These are phyloP conservation scores for Haberlea rhodopensis DNA, from an alignment of 257 asterid genomes.

Conservation along the genomic window DNA sequence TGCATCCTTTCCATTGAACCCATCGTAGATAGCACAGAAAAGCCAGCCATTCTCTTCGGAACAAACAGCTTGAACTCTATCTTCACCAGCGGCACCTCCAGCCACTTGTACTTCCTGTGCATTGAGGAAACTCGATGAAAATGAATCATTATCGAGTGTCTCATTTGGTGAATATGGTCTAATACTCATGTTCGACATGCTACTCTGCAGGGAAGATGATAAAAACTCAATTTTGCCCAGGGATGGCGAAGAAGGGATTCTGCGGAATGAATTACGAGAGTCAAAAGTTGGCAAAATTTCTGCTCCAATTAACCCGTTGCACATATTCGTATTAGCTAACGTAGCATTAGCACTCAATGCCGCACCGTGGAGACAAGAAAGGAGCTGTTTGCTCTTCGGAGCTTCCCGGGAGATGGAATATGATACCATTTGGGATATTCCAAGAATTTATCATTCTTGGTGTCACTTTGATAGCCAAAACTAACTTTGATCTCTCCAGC, in stretches of 20 bases:
- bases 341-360: slow-evolving; percentile 92
- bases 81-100: slow-evolving; percentile 99
- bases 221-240: slow-evolving; percentile 58
- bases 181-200: slow-evolving; percentile 69
- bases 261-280: slow-evolving; percentile 85
- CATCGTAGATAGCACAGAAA: slow-evolving; percentile 83
- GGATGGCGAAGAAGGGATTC: slow-evolving; percentile 74
- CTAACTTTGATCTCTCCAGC: slow-evolving; percentile 69
- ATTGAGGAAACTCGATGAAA: slow-evolving; percentile 61
- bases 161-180: slow-evolving; percentile 78
- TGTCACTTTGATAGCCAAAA: slow-evolving; percentile 75
- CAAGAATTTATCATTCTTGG: slow-evolving; percentile 33
- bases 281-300: slow-evolving; percentile 84
- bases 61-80: slow-evolving; percentile 94
- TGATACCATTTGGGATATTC: slow-evolving; percentile 47
- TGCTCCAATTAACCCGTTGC: slow-evolving; percentile 84
- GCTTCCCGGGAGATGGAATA: slow-evolving; percentile 50
- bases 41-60: slow-evolving; percentile 96
- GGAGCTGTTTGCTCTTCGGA: slow-evolving; percentile 57
- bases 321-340: slow-evolving; percentile 85
- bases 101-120: slow-evolving; percentile 76
- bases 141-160: slow-evolving; percentile 47
- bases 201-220: slow-evolving; percentile 76
- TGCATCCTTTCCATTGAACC: slow-evolving; percentile 94
- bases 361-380: slow-evolving; percentile 92